Percentiles rank a stretch among this genome's conserved stretches.
These are phyloP conservation scores for Suhomyces wounanorum DNA, from an alignment of 1,139 yeast genomes.

Conservation along the genomic window DNA sequence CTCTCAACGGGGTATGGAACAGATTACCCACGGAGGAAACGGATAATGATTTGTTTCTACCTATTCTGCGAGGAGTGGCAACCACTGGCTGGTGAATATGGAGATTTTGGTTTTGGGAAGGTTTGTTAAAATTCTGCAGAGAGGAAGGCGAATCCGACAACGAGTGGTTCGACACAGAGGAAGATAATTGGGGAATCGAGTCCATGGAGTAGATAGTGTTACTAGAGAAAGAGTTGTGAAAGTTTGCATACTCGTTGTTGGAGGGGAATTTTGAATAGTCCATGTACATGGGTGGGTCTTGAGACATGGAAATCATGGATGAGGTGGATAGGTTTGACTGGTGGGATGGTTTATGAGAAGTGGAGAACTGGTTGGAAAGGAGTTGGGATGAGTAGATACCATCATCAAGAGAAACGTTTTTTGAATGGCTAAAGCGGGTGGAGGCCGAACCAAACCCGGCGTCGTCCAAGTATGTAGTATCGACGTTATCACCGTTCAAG, in stretches of 20 bases:
- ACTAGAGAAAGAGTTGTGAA: constrained; percentile 32
- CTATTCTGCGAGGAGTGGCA: constrained; percentile 34
- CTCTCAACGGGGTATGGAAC: constrained; percentile 35
- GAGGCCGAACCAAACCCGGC: constrained; percentile 8
- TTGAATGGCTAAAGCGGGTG: constrained; percentile 22
- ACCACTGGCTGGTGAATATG: constrained; percentile 16
- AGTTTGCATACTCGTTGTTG: constrained; percentile 4
- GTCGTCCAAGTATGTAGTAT: constrained; percentile 6
- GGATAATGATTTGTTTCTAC: constrained; percentile 36
- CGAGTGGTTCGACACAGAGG: constrained; percentile 40
- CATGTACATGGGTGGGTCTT: constrained; percentile 17
- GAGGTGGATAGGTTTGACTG: constrained; percentile 23
- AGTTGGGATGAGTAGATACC: constrained; percentile 19
- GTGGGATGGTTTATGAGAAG: constrained; percentile 15
- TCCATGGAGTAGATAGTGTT: constrained; percentile 49
- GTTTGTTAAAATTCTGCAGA: constrained; percentile 11
- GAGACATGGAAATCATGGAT: constrained; percentile 22
- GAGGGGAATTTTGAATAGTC: constrained; percentile 1
- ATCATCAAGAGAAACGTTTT: constrained; percentile 32
- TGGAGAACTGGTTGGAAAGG: constrained; percentile 5
- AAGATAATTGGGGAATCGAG: constrained; percentile 41
- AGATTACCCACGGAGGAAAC: constrained; percentile 26
- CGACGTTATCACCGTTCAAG: constrained; percentile 9
- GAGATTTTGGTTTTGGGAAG: constrained; percentile 17
- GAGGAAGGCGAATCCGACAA: constrained; percentile 36